Conservation (phyloP, 108 stramenopile genomes). For the Skeletonema marinoi region DNA sequence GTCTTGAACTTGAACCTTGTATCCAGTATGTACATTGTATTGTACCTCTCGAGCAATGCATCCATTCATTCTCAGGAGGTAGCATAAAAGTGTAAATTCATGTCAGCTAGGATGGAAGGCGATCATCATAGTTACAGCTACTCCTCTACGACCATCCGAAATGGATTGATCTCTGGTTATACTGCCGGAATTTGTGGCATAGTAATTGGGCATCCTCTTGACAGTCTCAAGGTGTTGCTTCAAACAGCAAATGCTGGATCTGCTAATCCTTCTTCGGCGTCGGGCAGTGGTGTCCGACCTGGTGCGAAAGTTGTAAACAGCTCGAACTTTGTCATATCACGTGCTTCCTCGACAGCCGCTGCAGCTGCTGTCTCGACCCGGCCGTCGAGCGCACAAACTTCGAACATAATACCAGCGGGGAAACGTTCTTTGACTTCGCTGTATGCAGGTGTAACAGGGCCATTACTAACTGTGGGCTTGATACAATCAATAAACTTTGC, state of each 20-base stretch:
- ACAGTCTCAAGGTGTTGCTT: slow-evolving; percentile 61
- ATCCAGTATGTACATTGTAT: no score
- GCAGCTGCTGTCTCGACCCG: slow-evolving; percentile 2
- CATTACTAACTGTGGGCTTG: slow-evolving; percentile 70
- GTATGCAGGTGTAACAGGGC: slow-evolving; percentile 69
- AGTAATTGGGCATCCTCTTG: slow-evolving; percentile 65
- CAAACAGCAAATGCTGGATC: slow-evolving; percentile 47
- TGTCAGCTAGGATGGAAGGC: background rate
- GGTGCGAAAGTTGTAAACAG: background rate
- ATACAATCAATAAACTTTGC: slow-evolving; percentile 78
- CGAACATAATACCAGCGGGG: slow-evolving; percentile 11
- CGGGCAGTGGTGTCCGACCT: background rate
- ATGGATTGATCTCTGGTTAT: slow-evolving; percentile 56
- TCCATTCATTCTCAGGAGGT: background rate
- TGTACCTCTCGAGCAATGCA: background rate
- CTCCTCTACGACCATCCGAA: slow-evolving; percentile 12
- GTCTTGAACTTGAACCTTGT: background rate
- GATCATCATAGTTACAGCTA: background rate
- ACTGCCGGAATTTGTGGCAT: slow-evolving; percentile 57
- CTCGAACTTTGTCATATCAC: slow-evolving; percentile 13
- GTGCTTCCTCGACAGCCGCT: slow-evolving; percentile 5
- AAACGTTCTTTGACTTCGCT: slow-evolving; percentile 53
- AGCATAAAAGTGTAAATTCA: background rate
- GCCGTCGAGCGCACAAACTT: background rate
- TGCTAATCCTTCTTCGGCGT: slow-evolving; percentile 10